A percentile compares a stretch with the other conserved stretches of the same genome.
phyloP scores from a whole-genome alignment of 768 basidiomycete genomes.

The Tylopilus sp. region DNA sequence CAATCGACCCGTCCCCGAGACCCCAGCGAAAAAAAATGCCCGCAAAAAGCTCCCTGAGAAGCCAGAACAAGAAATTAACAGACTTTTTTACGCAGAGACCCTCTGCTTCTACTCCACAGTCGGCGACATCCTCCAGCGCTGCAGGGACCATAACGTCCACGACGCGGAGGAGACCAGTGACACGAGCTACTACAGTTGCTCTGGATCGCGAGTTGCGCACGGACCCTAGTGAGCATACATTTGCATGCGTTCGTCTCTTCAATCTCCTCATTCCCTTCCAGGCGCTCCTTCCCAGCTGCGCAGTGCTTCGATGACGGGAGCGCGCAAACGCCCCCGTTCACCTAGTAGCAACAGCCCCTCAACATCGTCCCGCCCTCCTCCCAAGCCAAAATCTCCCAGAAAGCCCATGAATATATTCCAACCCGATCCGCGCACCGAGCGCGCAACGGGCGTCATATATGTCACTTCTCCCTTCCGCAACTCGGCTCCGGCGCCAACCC shows the following conservation, averaged over 20 bases:
- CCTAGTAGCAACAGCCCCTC: constrained; percentile 11
- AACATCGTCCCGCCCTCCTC: not conserved
- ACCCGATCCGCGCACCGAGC: constrained; percentile 4
- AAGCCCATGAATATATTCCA: constrained; percentile 20
- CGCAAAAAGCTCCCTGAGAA: constrained; percentile 9
- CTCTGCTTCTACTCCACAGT: constrained; percentile 16
- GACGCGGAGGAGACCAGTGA: constrained; percentile 9
- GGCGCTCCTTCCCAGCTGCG: constrained; percentile 8
- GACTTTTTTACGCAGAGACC: constrained; percentile 44
- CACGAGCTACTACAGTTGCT: constrained; percentile 5
- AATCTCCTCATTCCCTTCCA: constrained; percentile 9
- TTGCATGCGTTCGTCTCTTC: not conserved
- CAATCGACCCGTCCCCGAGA: not conserved
- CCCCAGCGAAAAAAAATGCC: constrained; percentile 15
- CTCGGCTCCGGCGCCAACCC: constrained; percentile 20
- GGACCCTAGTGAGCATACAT: constrained; percentile 19
- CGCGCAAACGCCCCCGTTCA: constrained; percentile 28
- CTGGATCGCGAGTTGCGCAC: not conserved
- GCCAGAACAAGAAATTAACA: constrained; percentile 34
- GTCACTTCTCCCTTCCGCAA: constrained; percentile 31
- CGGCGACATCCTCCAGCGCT: not conserved
- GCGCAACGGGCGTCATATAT: constrained; percentile 2
- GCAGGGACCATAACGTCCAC: not conserved
- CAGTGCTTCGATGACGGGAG: constrained; percentile 9
- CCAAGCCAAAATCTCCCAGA: constrained; percentile 19